Percentiles rank a stretch among this genome's conserved stretches.
phyloP scores from a whole-genome alignment of 345 rosid species.

The Kernera saxatilis region DNA sequence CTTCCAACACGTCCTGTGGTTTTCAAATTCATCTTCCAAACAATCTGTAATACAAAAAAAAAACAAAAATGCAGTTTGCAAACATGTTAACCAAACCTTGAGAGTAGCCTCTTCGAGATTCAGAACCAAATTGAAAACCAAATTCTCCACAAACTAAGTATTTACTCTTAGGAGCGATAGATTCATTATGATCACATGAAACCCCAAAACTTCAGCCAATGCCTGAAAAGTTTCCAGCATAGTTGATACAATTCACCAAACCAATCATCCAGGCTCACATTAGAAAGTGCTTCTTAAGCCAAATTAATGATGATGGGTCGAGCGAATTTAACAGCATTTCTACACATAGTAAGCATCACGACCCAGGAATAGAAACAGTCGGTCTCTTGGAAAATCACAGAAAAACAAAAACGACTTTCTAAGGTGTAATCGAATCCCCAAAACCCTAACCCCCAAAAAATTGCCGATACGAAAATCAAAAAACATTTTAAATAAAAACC shows the following conservation, averaged over 20 bases:
- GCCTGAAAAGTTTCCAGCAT: background rate
- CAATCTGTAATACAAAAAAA: background rate
- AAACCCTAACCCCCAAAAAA: constrained; percentile 27
- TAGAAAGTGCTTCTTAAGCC: background rate
- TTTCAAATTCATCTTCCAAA: constrained; percentile 24
- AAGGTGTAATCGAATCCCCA: background rate
- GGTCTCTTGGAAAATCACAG: background rate
- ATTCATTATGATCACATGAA: background rate
- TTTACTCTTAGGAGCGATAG: background rate
- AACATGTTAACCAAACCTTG: background rate
- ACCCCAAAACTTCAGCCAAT: background rate
- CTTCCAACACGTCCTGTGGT: constrained; percentile 71
- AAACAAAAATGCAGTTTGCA: background rate
- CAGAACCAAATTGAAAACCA: background rate
- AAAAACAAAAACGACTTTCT: background rate
- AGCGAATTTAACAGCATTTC: background rate
- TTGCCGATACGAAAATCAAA: background rate
- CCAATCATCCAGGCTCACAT: background rate
- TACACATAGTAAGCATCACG: background rate
- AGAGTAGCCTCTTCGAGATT: background rate
- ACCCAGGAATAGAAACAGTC: background rate
- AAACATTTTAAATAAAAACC: background rate
- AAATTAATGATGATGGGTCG: background rate
- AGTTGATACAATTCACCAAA: background rate
- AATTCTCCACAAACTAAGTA: background rate